Evolutionary conservation across 176 grass and related monocot species (phyloP).

Genomic region (Oryza glumipatula): DNA sequence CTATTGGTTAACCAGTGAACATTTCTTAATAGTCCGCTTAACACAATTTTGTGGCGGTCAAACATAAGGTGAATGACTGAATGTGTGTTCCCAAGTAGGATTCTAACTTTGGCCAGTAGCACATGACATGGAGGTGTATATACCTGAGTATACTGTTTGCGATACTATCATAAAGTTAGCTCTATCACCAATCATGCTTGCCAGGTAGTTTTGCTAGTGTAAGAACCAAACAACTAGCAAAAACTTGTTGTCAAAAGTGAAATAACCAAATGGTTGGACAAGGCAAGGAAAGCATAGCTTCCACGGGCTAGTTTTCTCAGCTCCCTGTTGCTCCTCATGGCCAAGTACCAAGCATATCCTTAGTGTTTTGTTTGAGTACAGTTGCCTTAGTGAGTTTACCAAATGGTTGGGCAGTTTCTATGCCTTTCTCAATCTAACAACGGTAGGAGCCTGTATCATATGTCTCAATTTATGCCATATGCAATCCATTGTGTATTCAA

Average conservation of each 20-base stretch:
- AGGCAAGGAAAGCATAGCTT: neutral
- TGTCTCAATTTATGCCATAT: neutral
- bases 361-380: neutral
- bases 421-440: too few relatives aligned
- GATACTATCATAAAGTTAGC: neutral
- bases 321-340: neutral
- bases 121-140: neutral
- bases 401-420: too few relatives aligned
- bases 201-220: neutral
- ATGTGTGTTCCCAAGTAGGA: neutral
- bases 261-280: neutral
- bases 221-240: neutral
- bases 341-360: neutral
- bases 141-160: neutral
- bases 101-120: neutral
- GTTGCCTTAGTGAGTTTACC: conserved; percentile 1
- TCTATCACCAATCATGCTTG: neutral
- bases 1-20: neutral
- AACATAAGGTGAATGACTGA: conserved; percentile 18
- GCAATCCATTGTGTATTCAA: neutral
- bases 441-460: neutral
- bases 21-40: neutral
- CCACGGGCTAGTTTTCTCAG: neutral
- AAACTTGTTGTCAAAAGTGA: neutral
- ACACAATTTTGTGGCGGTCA: neutral